Conservation (phyloP, 495 filamentous ascomycete genomes). For the Aspergillus sparsus region DNA sequence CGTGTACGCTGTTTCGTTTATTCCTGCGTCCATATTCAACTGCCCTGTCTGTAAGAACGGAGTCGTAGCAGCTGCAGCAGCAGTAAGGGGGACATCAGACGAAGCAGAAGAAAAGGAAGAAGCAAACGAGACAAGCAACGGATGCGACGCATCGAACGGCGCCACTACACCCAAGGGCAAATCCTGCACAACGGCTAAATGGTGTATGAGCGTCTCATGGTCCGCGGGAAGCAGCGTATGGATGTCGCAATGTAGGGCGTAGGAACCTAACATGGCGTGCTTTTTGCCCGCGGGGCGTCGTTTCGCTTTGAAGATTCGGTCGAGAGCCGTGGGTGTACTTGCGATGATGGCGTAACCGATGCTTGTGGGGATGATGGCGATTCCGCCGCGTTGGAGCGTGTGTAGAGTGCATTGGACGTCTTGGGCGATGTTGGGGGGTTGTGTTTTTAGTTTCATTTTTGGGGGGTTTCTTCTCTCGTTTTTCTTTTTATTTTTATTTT, state of each 20-base stretch:
- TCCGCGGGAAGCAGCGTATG: conserved; percentile 18
- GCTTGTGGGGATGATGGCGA: conserved; percentile 30
- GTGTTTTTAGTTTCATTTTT: neutral
- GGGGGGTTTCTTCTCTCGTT: neutral
- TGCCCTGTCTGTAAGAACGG: neutral
- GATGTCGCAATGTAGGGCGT: conserved; percentile 23
- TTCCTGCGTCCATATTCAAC: neutral
- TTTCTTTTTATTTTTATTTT: neutral
- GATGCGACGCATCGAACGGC: conserved; percentile 25
- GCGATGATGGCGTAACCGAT: conserved; percentile 32
- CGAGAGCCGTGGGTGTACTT: conserved; percentile 17
- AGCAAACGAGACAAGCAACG: conserved; percentile 10
- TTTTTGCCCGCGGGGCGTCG: conserved; percentile 26
- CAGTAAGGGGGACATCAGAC: too few species aligned
- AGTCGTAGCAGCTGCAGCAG: neutral
- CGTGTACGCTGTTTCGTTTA: conserved; percentile 16
- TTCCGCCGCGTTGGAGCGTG: conserved; percentile 25
- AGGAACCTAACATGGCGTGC: conserved; percentile 32
- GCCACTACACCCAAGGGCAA: conserved; percentile 30
- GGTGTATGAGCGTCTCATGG: conserved; percentile 22
- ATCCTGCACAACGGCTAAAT: conserved; percentile 24
- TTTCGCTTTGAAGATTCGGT: conserved; percentile 24
- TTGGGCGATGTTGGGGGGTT: neutral
- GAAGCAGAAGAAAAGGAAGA: too few species aligned
- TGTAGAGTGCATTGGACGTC: conserved; percentile 30